Conservation (phyloP, 352 stramenopile genomes). For the Phytophthora capsici region DNA sequence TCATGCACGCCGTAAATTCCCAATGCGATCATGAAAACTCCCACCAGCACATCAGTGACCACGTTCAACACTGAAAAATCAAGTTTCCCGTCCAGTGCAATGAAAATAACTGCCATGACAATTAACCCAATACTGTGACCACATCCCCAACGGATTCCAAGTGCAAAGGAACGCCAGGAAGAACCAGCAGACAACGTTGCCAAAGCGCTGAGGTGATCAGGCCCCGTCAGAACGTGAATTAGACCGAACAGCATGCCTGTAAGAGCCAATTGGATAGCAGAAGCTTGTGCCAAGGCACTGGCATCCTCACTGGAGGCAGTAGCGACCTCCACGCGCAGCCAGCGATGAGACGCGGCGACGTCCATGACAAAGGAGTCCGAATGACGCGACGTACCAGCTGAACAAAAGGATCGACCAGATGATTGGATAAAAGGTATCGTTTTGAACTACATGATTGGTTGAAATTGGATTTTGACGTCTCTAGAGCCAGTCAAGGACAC, state of each 20-base stretch:
- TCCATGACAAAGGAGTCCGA: constrained; percentile 7
- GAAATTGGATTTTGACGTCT: not conserved
- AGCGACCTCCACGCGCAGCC: constrained; percentile 47
- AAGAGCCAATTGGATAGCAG: constrained; percentile 41
- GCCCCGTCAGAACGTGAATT: constrained; percentile 73
- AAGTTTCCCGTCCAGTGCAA: constrained; percentile 58
- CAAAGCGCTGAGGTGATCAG: constrained; percentile 88
- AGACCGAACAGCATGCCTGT: constrained; percentile 71
- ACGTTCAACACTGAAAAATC: constrained; percentile 64
- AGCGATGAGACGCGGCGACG: constrained; percentile 23
- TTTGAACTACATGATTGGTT: too few species aligned
- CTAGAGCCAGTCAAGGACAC: constrained; percentile 5
- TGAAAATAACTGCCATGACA: constrained; percentile 71
- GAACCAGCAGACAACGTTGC: constrained; percentile 82
- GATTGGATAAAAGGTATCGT: too few species aligned
- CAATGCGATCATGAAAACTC: constrained; percentile 67
- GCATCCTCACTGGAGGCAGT: constrained; percentile 34
- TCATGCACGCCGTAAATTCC: constrained; percentile 74
- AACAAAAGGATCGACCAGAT: not conserved
- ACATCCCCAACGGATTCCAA: constrained; percentile 90
- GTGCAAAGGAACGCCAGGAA: constrained; percentile 75
- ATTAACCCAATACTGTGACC: constrained; percentile 89
- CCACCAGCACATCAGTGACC: constrained; percentile 69
- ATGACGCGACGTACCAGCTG: not conserved
- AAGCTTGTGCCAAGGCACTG: constrained; percentile 46